Evolutionary conservation across 2,329 filamentous ascomycete species (phyloP).

Genomic region (Stagonosporopsis tanaceti): DNA sequence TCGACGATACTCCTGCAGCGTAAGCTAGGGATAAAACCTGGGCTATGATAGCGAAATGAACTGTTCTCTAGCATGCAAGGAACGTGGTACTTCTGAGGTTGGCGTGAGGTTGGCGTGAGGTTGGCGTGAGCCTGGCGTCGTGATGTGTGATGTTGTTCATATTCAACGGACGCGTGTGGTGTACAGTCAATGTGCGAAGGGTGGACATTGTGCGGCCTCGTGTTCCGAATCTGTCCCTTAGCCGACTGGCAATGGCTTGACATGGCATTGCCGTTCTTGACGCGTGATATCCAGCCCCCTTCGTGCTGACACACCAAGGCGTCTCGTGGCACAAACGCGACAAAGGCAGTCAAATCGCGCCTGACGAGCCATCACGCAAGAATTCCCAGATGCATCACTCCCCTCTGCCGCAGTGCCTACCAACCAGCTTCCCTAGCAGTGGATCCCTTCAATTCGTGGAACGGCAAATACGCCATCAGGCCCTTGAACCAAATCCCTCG

Average conservation of each 20-base stretch:
- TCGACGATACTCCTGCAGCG: conserved; percentile 21
- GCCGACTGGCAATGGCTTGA: no score
- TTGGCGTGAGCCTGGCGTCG: neutral
- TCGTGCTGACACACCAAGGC: neutral
- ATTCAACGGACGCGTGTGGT: no score
- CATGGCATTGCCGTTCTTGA: no score
- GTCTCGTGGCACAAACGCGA: neutral
- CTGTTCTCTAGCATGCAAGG: conserved; percentile 6
- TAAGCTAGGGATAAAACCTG: conserved; percentile 17
- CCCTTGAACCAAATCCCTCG: neutral
- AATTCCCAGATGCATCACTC: neutral
- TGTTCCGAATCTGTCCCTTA: neutral
- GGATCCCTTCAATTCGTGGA: neutral
- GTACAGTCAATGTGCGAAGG: neutral
- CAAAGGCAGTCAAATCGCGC: neutral
- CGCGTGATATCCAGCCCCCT: no score
- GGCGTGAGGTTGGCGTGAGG: conserved; percentile 7
- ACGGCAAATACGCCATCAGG: neutral
- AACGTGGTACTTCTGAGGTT: neutral
- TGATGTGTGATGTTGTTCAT: neutral
- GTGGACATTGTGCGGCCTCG: neutral
- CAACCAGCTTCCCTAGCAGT: neutral
- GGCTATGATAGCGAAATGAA: conserved; percentile 13
- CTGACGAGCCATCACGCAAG: neutral
- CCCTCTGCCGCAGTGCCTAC: neutral